A percentile compares a stretch with the other conserved stretches of the same genome.
These are phyloP conservation scores for Wickerhamomyces subpelliculosus DNA, from an alignment of 805 yeast species.

Conservation along the genomic window DNA sequence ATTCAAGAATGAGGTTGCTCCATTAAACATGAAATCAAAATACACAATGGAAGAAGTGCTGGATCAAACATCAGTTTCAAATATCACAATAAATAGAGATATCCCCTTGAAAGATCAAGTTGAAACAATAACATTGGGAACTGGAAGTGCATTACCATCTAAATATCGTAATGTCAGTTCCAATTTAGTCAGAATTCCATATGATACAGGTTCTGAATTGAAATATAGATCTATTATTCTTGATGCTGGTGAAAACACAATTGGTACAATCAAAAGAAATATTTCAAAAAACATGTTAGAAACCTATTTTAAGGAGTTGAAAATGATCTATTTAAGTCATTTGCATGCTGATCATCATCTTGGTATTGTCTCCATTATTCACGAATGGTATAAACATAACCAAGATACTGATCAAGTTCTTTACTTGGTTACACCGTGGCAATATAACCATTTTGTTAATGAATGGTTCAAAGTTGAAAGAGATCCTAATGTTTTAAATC, in stretches of 20 bases:
- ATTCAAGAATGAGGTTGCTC: no score
- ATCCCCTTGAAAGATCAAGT: constrained; percentile 41
- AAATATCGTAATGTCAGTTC: constrained; percentile 80
- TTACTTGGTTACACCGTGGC: constrained; percentile 69
- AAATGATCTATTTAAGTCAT: constrained; percentile 71
- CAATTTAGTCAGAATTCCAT: constrained; percentile 69
- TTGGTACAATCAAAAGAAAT: constrained; percentile 64
- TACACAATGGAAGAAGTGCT: constrained; percentile 11
- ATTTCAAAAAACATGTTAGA: constrained; percentile 41
- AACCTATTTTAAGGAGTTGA: constrained; percentile 50
- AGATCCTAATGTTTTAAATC: constrained; percentile 25
- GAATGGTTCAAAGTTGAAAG: constrained; percentile 61
- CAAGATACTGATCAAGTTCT: constrained; percentile 35
- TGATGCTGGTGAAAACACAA: constrained; percentile 95
- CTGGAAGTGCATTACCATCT: constrained; percentile 90
- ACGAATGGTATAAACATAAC: constrained; percentile 52
- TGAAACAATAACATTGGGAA: constrained; percentile 75
- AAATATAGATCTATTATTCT: constrained; percentile 46
- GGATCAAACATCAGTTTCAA: constrained; percentile 11
- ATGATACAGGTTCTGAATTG: constrained; percentile 10
- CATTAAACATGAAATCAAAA: constrained; percentile 9
- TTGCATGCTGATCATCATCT: constrained; percentile 96
- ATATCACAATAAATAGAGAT: constrained; percentile 7
- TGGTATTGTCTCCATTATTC: constrained; percentile 67
- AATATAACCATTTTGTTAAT: constrained; percentile 52